Base-by-base conservation (phyloP, 768 basidiomycete species). In the Jaapia argillacea region DNA sequence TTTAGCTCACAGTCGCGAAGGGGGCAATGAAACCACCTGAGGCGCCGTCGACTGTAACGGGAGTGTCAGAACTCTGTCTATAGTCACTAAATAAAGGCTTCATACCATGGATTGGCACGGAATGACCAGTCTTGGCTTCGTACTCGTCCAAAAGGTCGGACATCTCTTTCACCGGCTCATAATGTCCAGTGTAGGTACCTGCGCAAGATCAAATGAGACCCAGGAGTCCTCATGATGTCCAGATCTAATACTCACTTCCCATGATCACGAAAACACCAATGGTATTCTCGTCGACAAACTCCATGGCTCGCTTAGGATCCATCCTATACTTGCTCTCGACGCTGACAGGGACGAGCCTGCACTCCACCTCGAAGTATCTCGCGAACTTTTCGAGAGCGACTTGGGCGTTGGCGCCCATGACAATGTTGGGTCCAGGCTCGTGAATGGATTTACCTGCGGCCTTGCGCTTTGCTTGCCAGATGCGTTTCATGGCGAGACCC, bases 81-180 rank as follows among this genome's bases (percentile, higher is more conserved):
- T 45, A 13, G 69, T 59, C 18, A 59, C 10, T 53, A n/a, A n/a
- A n/a, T n/a, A n/a, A n/a, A n/a, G n/a, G n/a, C n/a, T n/a, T n/a
- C n/a, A n/a, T 51, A 46, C 70, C 70, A n/a, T n/a, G n/a, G 47
- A 73, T 68, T 18, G 73, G 68, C 24, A 71, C 64, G 39, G 57
- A 59, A 47, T 57, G 53, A n/a, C 70, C 71, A 0, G 67, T 72
- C 47, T 60, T 52, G 16, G 40, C 56, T 57, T 81, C 70, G 53
- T 75, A 80, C 45, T 62, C 69, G 64, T 71, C 69, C 59, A 90
- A 66, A 6, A 86, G 69, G 33, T 81, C 78, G 1, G 83, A 68
- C 79, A 96, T 86, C 57, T 82, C 85, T 57, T 85, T 75, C 24
- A 96, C 91, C 10, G 83, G 79, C 53, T 94, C 92, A 53, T 70